Base-by-base conservation (phyloP, 176 grass and related monocot genomes). In the Oryza meyeriana region DNA sequence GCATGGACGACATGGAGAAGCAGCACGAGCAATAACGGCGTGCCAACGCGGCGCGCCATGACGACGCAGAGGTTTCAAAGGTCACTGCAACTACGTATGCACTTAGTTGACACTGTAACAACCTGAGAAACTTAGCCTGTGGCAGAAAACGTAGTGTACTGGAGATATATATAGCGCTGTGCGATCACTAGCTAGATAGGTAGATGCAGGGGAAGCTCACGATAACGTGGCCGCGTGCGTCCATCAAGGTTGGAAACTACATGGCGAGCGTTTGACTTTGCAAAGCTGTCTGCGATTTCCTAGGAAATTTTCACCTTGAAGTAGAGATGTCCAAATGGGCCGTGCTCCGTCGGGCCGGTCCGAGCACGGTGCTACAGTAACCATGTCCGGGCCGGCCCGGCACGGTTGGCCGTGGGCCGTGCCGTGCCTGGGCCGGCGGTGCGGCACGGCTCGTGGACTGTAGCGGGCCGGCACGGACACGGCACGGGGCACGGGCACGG, bases 101-200 rank as follows among this genome's bases (percentile, higher is more conserved):
- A 42, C 67, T 69, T 81, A 18, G 18, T 42, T 12, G 79, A 75
- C 36, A 38, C 36, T 31, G 36, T 39, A 75, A 47, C 29, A 8
- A n/a, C 29, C 34, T 5, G 39, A 5, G 74, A 14, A 38, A 38
- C 8, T 38, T 38, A 38, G 36, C 10, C 36, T 0, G 36, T 38
- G 36, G 36, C 36, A 38, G 39, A 11, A 41, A 41, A 41, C 39
- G 39, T 41, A 12, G 10, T 41, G n/a, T 13, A 22, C 24, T 34
- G 28, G 25, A 61, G 16, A 18, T 10, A 61, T 79, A 66, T 79
- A 79, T 79, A 32, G 76, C 27, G 68, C 50, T 42, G 44, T 31
- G 68, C 32, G 32, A 4, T 33, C 4, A 33, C 3, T 33, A 33
- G 3, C 32, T 33, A 33, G 32, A 1, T 33, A 33, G 32, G 32